Conservation (phyloP, 2,329 filamentous ascomycete species). For the Botrytis porri region DNA sequence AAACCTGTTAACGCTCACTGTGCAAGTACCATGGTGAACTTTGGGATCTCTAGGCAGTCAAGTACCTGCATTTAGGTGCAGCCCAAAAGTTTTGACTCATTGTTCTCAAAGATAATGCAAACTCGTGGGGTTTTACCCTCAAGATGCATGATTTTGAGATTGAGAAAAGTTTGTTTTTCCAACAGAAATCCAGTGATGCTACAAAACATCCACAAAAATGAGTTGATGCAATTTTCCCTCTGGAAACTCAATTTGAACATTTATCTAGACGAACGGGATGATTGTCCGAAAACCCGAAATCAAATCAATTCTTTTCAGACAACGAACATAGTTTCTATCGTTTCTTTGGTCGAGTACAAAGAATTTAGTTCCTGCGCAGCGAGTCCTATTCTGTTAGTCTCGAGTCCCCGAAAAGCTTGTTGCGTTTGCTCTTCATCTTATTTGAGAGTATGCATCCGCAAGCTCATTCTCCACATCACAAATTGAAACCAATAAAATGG, state of each 20-base stretch:
- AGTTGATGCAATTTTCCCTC: not conserved
- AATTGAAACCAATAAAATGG: not conserved
- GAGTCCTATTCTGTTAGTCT: not conserved
- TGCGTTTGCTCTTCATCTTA: not conserved
- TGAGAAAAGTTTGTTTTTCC: not conserved
- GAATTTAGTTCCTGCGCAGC: not conserved
- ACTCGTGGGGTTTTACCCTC: not conserved
- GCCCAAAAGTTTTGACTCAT: constrained; percentile 1
- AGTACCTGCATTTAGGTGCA: constrained; percentile 13
- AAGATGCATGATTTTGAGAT: too few relatives aligned
- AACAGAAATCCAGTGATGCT: not conserved
- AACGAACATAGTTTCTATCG: not conserved
- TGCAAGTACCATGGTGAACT: constrained; percentile 2
- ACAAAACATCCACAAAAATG: not conserved
- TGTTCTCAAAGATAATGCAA: not conserved
- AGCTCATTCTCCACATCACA: not conserved
- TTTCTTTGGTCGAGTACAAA: not conserved
- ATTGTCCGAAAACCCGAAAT: not conserved
- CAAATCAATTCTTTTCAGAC: not conserved
- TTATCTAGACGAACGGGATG: not conserved
- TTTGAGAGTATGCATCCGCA: not conserved
- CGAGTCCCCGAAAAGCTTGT: not conserved
- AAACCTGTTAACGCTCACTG: not conserved
- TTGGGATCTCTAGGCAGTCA: constrained; percentile 3
- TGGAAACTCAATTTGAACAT: not conserved